These are phyloP conservation scores for Allomyces javanicus DNA, from an alignment of 192 early-diverging fungal species.

Conservation along the genomic window DNA sequence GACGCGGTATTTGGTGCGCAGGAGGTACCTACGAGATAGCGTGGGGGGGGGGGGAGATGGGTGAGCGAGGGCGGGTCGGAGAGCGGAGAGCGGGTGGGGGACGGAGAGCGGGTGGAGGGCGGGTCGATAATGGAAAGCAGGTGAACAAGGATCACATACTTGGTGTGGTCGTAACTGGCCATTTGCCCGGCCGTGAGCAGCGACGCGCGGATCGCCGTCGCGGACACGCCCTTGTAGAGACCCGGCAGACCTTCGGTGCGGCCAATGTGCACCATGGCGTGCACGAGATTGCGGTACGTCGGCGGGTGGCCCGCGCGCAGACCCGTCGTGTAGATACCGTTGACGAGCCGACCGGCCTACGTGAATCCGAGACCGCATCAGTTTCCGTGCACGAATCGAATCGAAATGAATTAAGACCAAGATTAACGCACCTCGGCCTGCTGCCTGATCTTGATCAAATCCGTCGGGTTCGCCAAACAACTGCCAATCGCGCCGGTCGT, in stretches of 20 bases:
- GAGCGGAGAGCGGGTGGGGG: too few relatives aligned
- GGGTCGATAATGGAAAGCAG: neutral
- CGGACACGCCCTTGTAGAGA: slow-evolving; percentile 24
- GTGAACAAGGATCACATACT: slow-evolving; percentile 17
- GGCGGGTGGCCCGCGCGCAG: neutral
- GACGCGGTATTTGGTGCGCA: too few relatives aligned
- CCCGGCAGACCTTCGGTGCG: slow-evolving; percentile 15
- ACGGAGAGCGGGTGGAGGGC: too few relatives aligned
- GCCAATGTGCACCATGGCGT: slow-evolving; percentile 13
- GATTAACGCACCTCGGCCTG: neutral
- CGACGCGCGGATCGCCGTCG: slow-evolving; percentile 22
- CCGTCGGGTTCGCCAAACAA: neutral
- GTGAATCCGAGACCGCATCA: neutral
- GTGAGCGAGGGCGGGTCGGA: too few relatives aligned
- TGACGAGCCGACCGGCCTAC: neutral
- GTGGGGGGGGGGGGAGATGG: too few relatives aligned
- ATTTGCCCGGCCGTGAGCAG: slow-evolving; percentile 27
- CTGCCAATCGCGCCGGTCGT: neutral
- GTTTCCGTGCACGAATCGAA: neutral
- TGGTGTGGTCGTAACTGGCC: slow-evolving; percentile 27
- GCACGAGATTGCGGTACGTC: slow-evolving; percentile 9
- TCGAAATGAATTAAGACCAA: neutral
- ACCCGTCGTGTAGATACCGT: neutral
- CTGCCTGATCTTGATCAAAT: neutral
- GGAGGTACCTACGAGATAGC: too few relatives aligned